phyloP scores from a whole-genome alignment of 2,329 filamentous ascomycete species.

The Xylariales sp. region DNA sequence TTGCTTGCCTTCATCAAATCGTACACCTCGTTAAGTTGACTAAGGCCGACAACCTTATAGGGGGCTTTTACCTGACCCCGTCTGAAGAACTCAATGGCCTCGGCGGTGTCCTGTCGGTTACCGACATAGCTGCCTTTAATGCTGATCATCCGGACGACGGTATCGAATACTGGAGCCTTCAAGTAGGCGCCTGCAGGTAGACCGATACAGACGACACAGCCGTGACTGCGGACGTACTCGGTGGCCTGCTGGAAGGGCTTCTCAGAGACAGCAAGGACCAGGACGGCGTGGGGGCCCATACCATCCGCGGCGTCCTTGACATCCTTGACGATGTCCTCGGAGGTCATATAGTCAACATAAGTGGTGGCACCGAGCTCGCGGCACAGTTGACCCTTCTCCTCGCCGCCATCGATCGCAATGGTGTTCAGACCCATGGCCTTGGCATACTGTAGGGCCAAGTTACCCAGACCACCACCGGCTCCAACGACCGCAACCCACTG shows the following conservation, averaged over 20 bases:
- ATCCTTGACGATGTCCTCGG: constrained; percentile 75
- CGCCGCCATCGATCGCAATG: constrained; percentile 79
- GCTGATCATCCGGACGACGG: constrained; percentile 82
- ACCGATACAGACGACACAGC: constrained; percentile 83
- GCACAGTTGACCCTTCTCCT: constrained; percentile 73
- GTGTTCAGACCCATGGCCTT: constrained; percentile 81
- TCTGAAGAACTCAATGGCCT: constrained; percentile 87
- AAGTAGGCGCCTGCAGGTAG: constrained; percentile 77
- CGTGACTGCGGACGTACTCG: constrained; percentile 78
- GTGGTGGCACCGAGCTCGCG: constrained; percentile 63
- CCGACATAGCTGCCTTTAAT: constrained; percentile 95
- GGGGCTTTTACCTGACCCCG: constrained; percentile 82
- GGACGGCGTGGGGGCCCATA: constrained; percentile 79
- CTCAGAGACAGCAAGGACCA: constrained; percentile 82
- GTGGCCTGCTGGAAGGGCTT: constrained; percentile 95
- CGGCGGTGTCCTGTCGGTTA: constrained; percentile 80
- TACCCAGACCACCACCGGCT: constrained; percentile 76
- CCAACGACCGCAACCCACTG: constrained; percentile 82
- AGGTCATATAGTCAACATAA: constrained; percentile 77
- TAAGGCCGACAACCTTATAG: constrained; percentile 79
- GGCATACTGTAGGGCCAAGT: constrained; percentile 78
- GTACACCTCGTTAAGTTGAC: constrained; percentile 76
- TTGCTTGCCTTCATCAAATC: constrained; percentile 66
- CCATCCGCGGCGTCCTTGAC: constrained; percentile 83
- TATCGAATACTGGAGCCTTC: constrained; percentile 82